Conservation (phyloP, 2,329 filamentous ascomycete genomes). For the Beauveria medogensis region DNA sequence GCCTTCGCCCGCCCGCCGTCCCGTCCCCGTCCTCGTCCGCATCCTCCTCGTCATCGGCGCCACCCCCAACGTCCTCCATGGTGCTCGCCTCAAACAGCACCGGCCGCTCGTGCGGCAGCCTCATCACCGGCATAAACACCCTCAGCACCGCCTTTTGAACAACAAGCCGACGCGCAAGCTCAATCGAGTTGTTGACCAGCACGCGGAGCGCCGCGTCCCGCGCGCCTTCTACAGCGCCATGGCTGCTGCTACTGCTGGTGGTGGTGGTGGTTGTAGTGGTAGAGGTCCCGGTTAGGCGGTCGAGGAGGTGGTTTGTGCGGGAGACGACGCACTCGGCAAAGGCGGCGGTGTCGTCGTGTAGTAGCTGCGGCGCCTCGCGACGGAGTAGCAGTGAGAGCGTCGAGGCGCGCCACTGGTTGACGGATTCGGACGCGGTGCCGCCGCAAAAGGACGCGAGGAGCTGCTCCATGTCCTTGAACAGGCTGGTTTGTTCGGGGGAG, state of each 20-base stretch:
- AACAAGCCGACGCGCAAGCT: slow-evolving; percentile 47
- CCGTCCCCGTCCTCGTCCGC: slow-evolving; percentile 45
- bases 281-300: slow-evolving; percentile 35
- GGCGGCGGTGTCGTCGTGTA: slow-evolving; percentile 36
- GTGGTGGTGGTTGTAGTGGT: background rate
- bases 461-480: slow-evolving; percentile 42
- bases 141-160: slow-evolving; percentile 52
- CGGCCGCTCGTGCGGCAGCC: slow-evolving; percentile 38
- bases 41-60: slow-evolving; percentile 49
- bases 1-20: slow-evolving; percentile 28
- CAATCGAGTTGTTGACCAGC: slow-evolving; percentile 45
- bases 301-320: slow-evolving; percentile 41
- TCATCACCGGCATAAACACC: slow-evolving; percentile 45
- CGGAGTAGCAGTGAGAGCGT: slow-evolving; percentile 53
- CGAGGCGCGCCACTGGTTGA: slow-evolving; percentile 60
- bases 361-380: slow-evolving; percentile 40
- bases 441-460: slow-evolving; percentile 32
- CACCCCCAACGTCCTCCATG: slow-evolving; percentile 61
- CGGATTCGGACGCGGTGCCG: slow-evolving; percentile 34
- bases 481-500: slow-evolving; percentile 41
- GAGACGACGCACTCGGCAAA: slow-evolving; percentile 36
- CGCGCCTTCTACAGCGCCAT: slow-evolving; percentile 19
- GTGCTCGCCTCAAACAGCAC: slow-evolving; percentile 47
- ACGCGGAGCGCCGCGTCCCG: slow-evolving; percentile 46
- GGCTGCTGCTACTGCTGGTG: too few species aligned